These are phyloP conservation scores for Arthrobotrys sinensis DNA, from an alignment of 2,329 filamentous ascomycete species.

Conservation along the genomic window DNA sequence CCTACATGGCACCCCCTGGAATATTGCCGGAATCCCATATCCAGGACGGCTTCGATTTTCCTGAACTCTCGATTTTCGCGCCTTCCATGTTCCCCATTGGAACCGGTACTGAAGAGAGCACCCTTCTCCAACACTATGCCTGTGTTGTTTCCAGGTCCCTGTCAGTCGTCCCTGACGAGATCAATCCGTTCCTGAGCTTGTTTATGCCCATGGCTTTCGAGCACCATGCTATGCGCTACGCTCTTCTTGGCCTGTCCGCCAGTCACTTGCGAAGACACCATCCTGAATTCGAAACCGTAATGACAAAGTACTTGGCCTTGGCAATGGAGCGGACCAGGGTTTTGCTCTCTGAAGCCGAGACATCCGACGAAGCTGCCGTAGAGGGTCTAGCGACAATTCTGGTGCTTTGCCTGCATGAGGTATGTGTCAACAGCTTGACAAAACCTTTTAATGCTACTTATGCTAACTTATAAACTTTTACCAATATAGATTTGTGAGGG, in stretches of 20 bases:
- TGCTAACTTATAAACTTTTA: conserved; percentile 16
- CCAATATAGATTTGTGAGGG: conserved; percentile 60
- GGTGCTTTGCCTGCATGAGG: conserved; percentile 61
- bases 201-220: conserved; percentile 61
- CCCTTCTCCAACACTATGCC: conserved; percentile 61
- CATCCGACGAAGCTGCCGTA: conserved; percentile 60
- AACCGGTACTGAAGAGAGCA: conserved; percentile 52
- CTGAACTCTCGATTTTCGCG: conserved; percentile 55
- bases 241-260: conserved; percentile 58
- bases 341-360: conserved; percentile 56
- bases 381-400: conserved; percentile 61
- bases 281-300: conserved; percentile 56
- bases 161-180: conserved; percentile 61
- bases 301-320: conserved; percentile 59
- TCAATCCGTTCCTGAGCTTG: conserved; percentile 60
- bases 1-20: conserved; percentile 47
- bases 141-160: conserved; percentile 61
- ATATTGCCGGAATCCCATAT: conserved; percentile 36
- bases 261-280: conserved; percentile 61
- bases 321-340: conserved; percentile 59
- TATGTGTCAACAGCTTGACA: conserved; percentile 35
- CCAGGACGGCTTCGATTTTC: conserved; percentile 48
- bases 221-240: conserved; percentile 60
- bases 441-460: background rate
- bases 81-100: conserved; percentile 56